phyloP scores from a whole-genome alignment of 2,329 filamentous ascomycete species.

The Sphaerulina populicola region DNA sequence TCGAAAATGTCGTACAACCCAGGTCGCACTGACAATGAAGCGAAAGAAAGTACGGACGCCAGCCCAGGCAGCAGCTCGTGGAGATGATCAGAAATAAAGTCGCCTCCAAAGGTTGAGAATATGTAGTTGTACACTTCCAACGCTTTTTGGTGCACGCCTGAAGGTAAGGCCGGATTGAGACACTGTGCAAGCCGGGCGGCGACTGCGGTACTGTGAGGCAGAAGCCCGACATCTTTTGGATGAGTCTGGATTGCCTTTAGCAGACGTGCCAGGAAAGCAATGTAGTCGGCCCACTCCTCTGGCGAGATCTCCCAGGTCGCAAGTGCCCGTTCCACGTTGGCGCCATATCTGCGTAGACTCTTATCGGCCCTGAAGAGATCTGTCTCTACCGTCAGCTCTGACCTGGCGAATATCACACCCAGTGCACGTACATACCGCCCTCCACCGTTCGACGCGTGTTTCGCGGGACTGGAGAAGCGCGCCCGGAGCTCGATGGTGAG shows the following conservation, averaged over 20 bases:
- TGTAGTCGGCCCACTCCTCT: conserved; percentile 99
- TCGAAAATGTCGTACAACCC: conserved; percentile 79
- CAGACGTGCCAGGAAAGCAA: conserved; percentile 85
- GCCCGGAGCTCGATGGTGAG: conserved; percentile 78
- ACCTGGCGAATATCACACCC: neutral
- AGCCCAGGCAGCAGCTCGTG: conserved; percentile 84
- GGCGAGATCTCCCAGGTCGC: conserved; percentile 84
- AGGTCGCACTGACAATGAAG: conserved; percentile 81
- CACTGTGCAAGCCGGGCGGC: conserved; percentile 92
- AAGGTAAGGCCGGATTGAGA: conserved; percentile 83
- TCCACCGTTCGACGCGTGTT: conserved; percentile 71
- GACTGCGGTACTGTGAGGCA: conserved; percentile 75
- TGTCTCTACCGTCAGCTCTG: conserved; percentile 32
- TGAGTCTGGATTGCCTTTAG: conserved; percentile 89
- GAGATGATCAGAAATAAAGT: conserved; percentile 63
- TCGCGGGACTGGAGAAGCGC: conserved; percentile 64
- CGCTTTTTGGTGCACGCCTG: conserved; percentile 94
- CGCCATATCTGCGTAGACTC: conserved; percentile 77
- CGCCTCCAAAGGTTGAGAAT: conserved; percentile 69
- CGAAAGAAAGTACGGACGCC: conserved; percentile 83
- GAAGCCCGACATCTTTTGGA: conserved; percentile 58
- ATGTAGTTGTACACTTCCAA: conserved; percentile 88
- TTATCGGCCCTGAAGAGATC: conserved; percentile 55
- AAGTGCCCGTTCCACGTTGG: conserved; percentile 76
- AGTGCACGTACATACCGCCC: conserved; percentile 53